Conservation (phyloP, 2,329 filamentous ascomycete species). For the Ophiosphaerella narmari region DNA sequence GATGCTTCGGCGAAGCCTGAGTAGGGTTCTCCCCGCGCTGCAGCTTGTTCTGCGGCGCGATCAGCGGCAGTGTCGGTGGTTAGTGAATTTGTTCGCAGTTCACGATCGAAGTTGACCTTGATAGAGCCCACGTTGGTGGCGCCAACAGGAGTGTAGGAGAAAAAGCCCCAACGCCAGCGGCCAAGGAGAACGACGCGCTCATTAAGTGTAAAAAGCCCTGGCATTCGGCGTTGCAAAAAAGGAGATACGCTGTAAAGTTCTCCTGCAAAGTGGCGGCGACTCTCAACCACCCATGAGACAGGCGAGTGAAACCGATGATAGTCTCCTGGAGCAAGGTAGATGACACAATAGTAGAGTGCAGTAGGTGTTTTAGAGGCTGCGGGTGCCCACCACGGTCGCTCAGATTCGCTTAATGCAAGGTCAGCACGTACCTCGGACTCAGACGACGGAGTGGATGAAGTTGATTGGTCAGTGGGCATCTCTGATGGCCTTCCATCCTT, state of each 20-base stretch:
- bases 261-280: conserved; percentile 93
- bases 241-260: conserved; percentile 95
- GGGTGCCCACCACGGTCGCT: conserved; percentile 59
- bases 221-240: conserved; percentile 89
- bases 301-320: conserved; percentile 99
- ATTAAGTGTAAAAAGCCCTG: conserved; percentile 94
- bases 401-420: conserved; percentile 68
- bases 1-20: conserved; percentile 92
- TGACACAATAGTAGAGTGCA: conserved; percentile 87
- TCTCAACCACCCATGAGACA: conserved; percentile 91
- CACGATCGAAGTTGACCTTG: conserved; percentile 93
- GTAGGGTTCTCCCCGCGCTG: conserved; percentile 76
- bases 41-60: conserved; percentile 78
- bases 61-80: conserved; percentile 92
- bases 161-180: conserved; percentile 96
- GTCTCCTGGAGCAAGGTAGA: conserved; percentile 95
- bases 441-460: conserved; percentile 67
- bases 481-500: conserved; percentile 52
- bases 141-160: conserved; percentile 92
- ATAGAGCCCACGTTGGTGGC: conserved; percentile 98
- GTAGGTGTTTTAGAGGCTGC: conserved; percentile 55
- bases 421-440: conserved; percentile 85
- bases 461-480: conserved; percentile 74
- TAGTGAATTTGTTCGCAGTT: conserved; percentile 89
- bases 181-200: conserved; percentile 93